Base-by-base conservation (phyloP, 257 asterid species). In the Solanum piurae region DNA sequence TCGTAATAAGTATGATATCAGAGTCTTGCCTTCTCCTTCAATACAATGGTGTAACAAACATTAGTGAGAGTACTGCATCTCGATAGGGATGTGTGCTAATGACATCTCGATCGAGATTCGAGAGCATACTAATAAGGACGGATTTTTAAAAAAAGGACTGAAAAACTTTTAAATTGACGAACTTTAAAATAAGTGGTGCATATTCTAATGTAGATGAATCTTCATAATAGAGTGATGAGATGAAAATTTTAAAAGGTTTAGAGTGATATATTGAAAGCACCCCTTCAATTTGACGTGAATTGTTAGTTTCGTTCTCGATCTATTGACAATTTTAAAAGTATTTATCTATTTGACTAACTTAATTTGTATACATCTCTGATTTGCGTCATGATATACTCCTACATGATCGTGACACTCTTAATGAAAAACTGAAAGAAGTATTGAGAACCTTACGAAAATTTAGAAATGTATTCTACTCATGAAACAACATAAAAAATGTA, bases 321-420 rank as follows among this genome's bases (percentile, higher is more conserved):
- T 55, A 55, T 55, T 55, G 11, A 7, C 4, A 6, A 7, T 0
- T 0, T 1, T 55, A 55, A 18, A 3, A 55, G 3, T 0, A 55
- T 0, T 55, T 6, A 18, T 55, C 0, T 55, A 55, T 7, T 55
- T 55, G 10, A 55, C 3, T 18, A 55, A 55, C 1, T 55, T 0
- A 7, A 18, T 6, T 20, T 6, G 6, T 6, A 18, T 1, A 55
- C 2, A 18, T n/a, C 4, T 13, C 0, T 13, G 20, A 46, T 46
- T 13, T 46, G 58, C 1, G 20, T 13, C 7, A 46, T 46, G 5
- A 1, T 13, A 46, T 46, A 46, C 58, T 46, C 21, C 2, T 46
- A 13, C 3, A 46, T 13, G 58, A 46, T 7, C 58, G 58, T 49
- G 60, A 49, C 2, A 49, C 21, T 13, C 3, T 49, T 49, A 14